phyloP scores from a whole-genome alignment of 225 moss, liverwort and hornwort genomes.

The Neckera pumila region DNA sequence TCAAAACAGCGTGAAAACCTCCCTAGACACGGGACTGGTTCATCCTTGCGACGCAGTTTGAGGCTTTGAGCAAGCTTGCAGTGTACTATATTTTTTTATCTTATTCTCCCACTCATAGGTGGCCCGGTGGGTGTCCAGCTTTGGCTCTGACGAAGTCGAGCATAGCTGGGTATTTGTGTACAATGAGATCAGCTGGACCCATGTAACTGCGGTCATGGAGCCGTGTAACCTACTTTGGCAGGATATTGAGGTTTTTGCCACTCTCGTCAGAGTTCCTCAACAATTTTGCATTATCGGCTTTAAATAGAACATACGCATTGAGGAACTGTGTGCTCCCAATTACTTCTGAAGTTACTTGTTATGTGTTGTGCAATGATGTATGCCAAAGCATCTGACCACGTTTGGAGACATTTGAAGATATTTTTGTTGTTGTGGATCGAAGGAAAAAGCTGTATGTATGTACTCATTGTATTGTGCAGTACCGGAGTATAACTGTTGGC shows the following conservation, averaged over 20 bases:
- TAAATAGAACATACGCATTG: not conserved
- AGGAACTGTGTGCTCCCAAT: not conserved
- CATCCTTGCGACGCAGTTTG: constrained; percentile 16
- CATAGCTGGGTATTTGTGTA: not conserved
- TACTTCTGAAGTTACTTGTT: not conserved
- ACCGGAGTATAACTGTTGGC: not conserved
- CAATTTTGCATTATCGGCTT: not conserved
- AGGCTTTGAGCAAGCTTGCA: not conserved
- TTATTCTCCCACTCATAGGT: not conserved
- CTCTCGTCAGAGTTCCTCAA: not conserved
- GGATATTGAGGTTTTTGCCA: not conserved
- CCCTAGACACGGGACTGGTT: not conserved
- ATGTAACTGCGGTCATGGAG: not conserved
- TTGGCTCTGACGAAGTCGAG: not conserved
- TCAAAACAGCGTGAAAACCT: not conserved
- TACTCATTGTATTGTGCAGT: no score
- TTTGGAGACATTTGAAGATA: not conserved
- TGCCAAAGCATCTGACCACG: not conserved
- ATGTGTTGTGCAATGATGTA: not conserved
- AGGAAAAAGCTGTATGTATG: not conserved
- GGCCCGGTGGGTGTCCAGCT: not conserved
- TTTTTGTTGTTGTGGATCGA: not conserved
- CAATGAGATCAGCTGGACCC: not conserved
- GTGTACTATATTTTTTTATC: not conserved
- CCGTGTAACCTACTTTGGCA: not conserved